These are phyloP conservation scores for Byssochlamys sp. DNA, from an alignment of 2,329 filamentous ascomycete species.

Conservation along the genomic window DNA sequence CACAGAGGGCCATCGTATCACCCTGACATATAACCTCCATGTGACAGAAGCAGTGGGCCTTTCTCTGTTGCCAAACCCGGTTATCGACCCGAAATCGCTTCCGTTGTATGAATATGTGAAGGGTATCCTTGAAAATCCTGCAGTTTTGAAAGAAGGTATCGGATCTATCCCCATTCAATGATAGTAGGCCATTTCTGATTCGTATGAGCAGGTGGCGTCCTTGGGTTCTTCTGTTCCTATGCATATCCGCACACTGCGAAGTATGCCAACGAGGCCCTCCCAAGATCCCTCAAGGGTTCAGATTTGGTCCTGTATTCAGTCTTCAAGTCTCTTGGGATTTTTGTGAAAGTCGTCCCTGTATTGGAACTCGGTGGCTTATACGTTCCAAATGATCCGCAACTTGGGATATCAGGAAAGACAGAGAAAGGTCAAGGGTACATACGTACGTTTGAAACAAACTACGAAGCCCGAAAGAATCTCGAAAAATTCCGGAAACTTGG, in stretches of 20 bases:
- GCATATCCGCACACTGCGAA: constrained; percentile 37
- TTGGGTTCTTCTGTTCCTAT: constrained; percentile 41
- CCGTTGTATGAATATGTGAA: constrained; percentile 24
- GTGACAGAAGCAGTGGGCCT: constrained; percentile 26
- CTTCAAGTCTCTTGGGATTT: constrained; percentile 24
- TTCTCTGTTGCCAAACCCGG: constrained; percentile 6
- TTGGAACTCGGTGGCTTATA: constrained; percentile 3
- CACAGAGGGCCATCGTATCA: constrained; percentile 44
- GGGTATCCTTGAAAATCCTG: constrained; percentile 1
- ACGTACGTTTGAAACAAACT: too few species aligned
- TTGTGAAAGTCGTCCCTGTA: constrained; percentile 22
- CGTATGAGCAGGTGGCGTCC: constrained; percentile 26
- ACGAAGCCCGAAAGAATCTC: not conserved
- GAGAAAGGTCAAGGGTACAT: not conserved
- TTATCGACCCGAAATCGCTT: constrained; percentile 24
- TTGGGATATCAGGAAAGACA: not conserved
- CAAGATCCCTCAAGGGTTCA: constrained; percentile 36
- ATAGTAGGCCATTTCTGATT: not conserved
- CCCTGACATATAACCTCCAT: constrained; percentile 53
- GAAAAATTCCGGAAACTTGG: not conserved
- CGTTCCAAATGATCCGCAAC: not conserved
- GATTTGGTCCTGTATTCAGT: constrained; percentile 37
- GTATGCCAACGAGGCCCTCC: constrained; percentile 15
- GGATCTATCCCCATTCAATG: not conserved
- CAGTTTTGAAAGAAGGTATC: constrained; percentile 31